phyloP scores from a whole-genome alignment of 2,329 filamentous ascomycete genomes.

The Sarocladiaceae sp. region DNA sequence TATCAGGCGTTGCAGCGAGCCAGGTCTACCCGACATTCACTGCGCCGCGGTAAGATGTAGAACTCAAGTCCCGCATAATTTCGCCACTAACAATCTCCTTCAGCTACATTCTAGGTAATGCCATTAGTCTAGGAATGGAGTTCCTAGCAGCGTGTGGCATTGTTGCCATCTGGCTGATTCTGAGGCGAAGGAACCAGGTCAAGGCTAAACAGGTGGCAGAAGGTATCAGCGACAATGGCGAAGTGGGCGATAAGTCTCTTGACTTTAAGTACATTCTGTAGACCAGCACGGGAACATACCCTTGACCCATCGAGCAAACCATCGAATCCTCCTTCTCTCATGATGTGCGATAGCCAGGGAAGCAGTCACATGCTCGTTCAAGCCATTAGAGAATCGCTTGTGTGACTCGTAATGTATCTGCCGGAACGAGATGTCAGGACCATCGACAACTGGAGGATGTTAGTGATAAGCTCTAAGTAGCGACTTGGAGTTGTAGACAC shows the following conservation, averaged over 20 bases:
- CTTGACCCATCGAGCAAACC: not conserved
- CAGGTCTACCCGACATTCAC: constrained; percentile 30
- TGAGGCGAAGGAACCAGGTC: not conserved
- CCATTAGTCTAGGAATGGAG: constrained; percentile 1
- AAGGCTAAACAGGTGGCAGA: not conserved
- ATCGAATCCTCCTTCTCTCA: too few relatives aligned
- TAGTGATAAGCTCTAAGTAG: too few relatives aligned
- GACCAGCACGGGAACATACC: not conserved
- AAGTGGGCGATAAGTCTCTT: not conserved
- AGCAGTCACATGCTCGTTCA: too few relatives aligned
- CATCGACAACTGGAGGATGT: too few relatives aligned
- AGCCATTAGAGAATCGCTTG: too few relatives aligned
- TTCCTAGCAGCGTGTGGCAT: not conserved
- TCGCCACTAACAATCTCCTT: not conserved
- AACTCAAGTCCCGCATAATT: not conserved
- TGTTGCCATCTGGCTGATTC: not conserved
- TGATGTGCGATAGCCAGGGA: too few relatives aligned
- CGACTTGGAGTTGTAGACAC: too few relatives aligned
- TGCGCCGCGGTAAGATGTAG: not conserved
- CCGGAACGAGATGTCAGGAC: too few relatives aligned
- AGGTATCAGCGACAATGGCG: not conserved
- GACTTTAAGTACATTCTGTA: constrained; percentile 1
- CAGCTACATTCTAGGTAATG: not conserved
- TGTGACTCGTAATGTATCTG: too few relatives aligned
- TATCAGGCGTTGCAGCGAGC: constrained; percentile 39